A percentile compares a stretch with the other conserved stretches of the same genome.
Conservation (phyloP, 768 basidiomycete species). For the Pisolithus sp. region DNA sequence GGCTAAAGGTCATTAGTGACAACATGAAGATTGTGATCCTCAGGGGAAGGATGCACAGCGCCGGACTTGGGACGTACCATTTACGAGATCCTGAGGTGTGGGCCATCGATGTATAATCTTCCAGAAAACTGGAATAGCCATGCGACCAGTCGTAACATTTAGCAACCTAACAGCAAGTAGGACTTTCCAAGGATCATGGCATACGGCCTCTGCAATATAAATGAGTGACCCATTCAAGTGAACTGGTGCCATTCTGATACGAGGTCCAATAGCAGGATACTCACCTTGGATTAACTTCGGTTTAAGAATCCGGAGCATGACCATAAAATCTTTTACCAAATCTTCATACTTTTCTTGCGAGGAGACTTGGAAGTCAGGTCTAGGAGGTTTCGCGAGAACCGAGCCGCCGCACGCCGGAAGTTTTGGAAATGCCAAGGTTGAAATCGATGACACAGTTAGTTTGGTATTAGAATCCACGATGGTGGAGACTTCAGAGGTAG, state of each 20-base stretch:
- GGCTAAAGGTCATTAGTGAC: not conserved
- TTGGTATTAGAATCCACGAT: not conserved
- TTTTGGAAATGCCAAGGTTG: too few species aligned
- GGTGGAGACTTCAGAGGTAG: not conserved
- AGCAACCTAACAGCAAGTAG: constrained; percentile 61
- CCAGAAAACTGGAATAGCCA: constrained; percentile 63
- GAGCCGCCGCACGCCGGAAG: too few species aligned
- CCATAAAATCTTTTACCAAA: constrained; percentile 18
- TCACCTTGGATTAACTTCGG: constrained; percentile 27
- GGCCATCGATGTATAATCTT: constrained; percentile 51
- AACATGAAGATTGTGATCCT: not conserved
- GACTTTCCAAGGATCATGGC: constrained; percentile 61
- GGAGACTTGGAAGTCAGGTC: not conserved
- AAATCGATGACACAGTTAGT: too few species aligned
- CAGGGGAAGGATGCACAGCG: not conserved
- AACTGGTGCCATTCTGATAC: not conserved
- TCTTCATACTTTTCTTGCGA: constrained; percentile 1
- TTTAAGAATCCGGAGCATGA: constrained; percentile 23
- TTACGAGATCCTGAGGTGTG: constrained; percentile 45
- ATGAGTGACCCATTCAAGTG: not conserved
- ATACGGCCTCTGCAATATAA: constrained; percentile 38
- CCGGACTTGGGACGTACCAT: constrained; percentile 34
- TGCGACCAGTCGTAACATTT: constrained; percentile 61
- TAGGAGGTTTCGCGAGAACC: not conserved
- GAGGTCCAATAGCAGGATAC: not conserved